Evolutionary conservation across 108 stramenopile species (phyloP), one percentile per base, ranked within the genome.

Genomic region (Cyclotella sp.): DNA sequence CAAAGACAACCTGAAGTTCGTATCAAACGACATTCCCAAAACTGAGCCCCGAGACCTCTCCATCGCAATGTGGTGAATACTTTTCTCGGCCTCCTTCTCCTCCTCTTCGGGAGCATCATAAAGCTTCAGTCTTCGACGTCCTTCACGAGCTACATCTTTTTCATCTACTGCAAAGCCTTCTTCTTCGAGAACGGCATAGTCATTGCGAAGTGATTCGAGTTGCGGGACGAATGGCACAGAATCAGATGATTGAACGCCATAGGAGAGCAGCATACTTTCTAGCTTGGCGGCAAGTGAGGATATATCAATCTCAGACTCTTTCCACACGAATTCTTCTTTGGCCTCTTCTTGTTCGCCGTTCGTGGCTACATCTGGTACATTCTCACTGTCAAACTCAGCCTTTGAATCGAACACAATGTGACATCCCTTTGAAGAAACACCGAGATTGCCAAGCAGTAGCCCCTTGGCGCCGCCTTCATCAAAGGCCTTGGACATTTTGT

Each of bases 401-500:
- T 86, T 88, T 62, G 95, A 92, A 58, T 98, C 98, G 71, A 98
- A 97, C 13, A 97, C 91, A 66, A 98, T 94, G 40, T 87, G 91
- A 79, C 96, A 95, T 27, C 96, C 96, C 22, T 86, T 77, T 5
- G 57, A 26, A n/a, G 88, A 76, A 6, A 97, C 97, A 63, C 89
- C 86, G 15, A 99, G 92, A 83, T 98, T 97, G n/a, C 87, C 90
- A 29, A 98, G 86, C 9, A 99, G 84, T 49, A 99, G 88, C 13
- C 98, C 98, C 73, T 93, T 95, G 41, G 98, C 97, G n/a, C 97
- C 98, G 21, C 97, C 97, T 83, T 97, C 97, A 64, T 99, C 98
- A 68, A 99, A 98, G 8, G 89, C 89, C 73, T 96, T 95, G 64
- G 93, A 93, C 98, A 99, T 97, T 81, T 97, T 97, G 86, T 94